These are phyloP conservation scores for Apiospora sp. DNA, from an alignment of 2,329 filamentous ascomycete species.

Conservation along the genomic window DNA sequence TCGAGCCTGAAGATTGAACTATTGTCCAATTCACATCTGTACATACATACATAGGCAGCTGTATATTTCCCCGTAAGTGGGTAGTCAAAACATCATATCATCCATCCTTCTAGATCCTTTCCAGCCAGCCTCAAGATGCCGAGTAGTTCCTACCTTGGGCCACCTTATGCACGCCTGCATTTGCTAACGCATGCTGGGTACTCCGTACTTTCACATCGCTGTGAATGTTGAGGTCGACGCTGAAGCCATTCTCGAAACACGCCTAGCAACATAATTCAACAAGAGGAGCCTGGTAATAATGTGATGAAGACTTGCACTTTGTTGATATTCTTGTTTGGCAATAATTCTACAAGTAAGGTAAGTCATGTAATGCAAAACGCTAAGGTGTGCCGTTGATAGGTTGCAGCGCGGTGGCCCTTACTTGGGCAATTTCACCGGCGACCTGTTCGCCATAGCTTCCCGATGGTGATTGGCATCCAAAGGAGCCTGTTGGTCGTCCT, in stretches of 20 bases:
- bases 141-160: background rate
- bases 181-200: background rate
- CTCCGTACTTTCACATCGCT: background rate
- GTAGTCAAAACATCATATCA: background rate
- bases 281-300: background rate
- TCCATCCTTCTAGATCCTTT: background rate
- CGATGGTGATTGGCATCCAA: background rate
- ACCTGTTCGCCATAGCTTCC: background rate
- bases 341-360: background rate
- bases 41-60: too few species aligned
- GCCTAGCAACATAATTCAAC: too few species aligned
- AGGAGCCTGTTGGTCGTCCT: background rate
- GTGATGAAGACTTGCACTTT: background rate
- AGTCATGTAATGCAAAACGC: background rate
- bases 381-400: background rate
- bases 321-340: background rate
- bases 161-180: background rate
- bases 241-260: too few species aligned
- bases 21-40: too few species aligned
- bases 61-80: too few species aligned
- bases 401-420: background rate
- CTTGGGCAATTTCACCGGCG: slow-evolving; percentile 6
- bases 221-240: too few species aligned
- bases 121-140: background rate
- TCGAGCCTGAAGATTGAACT: too few species aligned